phyloP scores from a whole-genome alignment of 805 yeast genomes.

The Metschnikowia cerradonensis region DNA sequence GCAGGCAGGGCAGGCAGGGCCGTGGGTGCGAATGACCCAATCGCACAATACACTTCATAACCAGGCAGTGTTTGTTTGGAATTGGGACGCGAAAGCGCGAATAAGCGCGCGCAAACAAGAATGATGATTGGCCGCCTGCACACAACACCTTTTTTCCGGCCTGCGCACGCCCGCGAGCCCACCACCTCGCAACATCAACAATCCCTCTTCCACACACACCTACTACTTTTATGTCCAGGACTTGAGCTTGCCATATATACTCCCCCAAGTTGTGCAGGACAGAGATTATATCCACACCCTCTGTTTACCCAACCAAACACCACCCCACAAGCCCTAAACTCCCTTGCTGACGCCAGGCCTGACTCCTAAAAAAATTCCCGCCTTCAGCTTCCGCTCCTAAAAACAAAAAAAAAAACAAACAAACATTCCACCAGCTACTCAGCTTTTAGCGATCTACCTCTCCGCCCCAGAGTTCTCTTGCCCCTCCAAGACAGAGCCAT shows the following conservation, averaged over 20 bases:
- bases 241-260: slow-evolving; percentile 10
- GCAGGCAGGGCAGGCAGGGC: too few relatives aligned
- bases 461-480: background rate
- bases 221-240: slow-evolving; percentile 23
- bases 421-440: background rate
- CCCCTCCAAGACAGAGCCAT: background rate
- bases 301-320: slow-evolving; percentile 8
- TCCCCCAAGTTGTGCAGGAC: slow-evolving; percentile 19
- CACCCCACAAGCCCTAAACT: slow-evolving; percentile 1
- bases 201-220: slow-evolving; percentile 21
- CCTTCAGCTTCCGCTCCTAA: background rate
- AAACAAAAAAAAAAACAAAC: background rate
- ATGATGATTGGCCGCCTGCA: slow-evolving; percentile 13
- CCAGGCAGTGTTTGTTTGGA: background rate
- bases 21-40: too few relatives aligned
- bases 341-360: background rate
- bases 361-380: background rate
- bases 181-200: slow-evolving; percentile 16
- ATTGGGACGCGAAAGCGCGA: background rate
- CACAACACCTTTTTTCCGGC: slow-evolving; percentile 3
- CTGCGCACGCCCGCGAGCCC: slow-evolving; percentile 17
- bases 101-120: background rate
- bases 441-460: background rate
- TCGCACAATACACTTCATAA: too few relatives aligned
- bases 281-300: slow-evolving; percentile 19